Conservation (phyloP, 2,329 filamentous ascomycete species). For the Diaporthe ilicicola region DNA sequence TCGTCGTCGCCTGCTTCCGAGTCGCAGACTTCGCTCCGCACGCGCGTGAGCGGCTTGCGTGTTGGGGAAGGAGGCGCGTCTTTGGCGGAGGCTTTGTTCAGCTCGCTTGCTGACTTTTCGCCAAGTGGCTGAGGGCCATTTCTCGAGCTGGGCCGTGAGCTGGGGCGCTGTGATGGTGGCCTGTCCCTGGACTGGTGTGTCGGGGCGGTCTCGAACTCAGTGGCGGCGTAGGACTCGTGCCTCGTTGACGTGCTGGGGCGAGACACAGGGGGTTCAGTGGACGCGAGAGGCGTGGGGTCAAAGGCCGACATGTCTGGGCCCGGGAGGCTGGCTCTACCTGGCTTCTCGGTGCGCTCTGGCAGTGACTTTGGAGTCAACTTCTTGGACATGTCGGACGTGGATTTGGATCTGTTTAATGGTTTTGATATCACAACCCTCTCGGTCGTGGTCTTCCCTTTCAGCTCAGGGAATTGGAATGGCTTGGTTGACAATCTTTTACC, state of each 20-base stretch:
- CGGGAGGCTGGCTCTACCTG: slow-evolving; percentile 15
- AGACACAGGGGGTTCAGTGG: slow-evolving; percentile 21
- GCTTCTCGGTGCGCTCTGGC: slow-evolving; percentile 18
- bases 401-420: slow-evolving; percentile 28
- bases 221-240: slow-evolving; percentile 32
- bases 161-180: not conserved
- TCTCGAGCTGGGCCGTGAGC: slow-evolving; percentile 38
- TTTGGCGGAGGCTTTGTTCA: slow-evolving; percentile 52
- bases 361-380: slow-evolving; percentile 23
- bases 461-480: slow-evolving; percentile 56
- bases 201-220: slow-evolving; percentile 39
- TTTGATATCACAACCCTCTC: slow-evolving; percentile 24
- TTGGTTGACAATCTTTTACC: slow-evolving; percentile 57
- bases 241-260: not conserved
- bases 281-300: slow-evolving; percentile 22
- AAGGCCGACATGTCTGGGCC: slow-evolving; percentile 33
- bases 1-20: slow-evolving; percentile 40
- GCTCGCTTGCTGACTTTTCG: slow-evolving; percentile 49
- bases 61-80: slow-evolving; percentile 36
- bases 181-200: slow-evolving; percentile 42
- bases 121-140: slow-evolving; percentile 47
- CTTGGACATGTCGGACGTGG: slow-evolving; percentile 28
- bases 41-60: slow-evolving; percentile 41
- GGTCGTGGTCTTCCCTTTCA: slow-evolving; percentile 44
- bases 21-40: slow-evolving; percentile 51